Conservation (phyloP, 208 protist genomes). For the Leishmania tarentolae region DNA sequence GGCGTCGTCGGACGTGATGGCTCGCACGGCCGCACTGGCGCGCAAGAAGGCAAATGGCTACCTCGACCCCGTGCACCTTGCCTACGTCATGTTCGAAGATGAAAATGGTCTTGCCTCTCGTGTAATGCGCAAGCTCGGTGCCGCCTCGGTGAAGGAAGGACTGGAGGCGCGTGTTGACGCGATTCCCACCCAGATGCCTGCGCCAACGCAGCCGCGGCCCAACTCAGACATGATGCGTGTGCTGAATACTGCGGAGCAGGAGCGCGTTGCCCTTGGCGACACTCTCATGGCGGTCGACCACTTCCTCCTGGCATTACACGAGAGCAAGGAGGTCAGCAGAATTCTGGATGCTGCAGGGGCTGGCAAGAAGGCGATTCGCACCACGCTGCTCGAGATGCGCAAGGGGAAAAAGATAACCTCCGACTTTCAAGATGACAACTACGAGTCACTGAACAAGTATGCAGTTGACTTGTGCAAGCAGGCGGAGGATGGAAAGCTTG, state of each 20-base stretch:
- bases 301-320: constrained; percentile 76
- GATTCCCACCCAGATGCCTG: constrained; percentile 63
- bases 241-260: constrained; percentile 83
- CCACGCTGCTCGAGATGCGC: constrained; percentile 76
- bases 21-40: constrained; percentile 48
- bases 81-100: constrained; percentile 54
- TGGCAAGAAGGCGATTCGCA: constrained; percentile 54
- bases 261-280: constrained; percentile 71
- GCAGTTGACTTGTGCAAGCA: constrained; percentile 95
- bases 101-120: constrained; percentile 66
- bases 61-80: constrained; percentile 72
- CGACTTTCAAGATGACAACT: constrained; percentile 82
- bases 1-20: constrained; percentile 51
- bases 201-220: constrained; percentile 65
- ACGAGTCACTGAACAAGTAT: constrained; percentile 97
- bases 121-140: constrained; percentile 65
- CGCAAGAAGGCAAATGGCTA: constrained; percentile 59
- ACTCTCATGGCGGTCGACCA: constrained; percentile 79
- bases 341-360: constrained; percentile 77
- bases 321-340: constrained; percentile 52
- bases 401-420: constrained; percentile 86
- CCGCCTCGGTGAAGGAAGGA: constrained; percentile 51
- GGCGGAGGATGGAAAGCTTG: constrained; percentile 95
- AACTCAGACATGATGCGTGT: constrained; percentile 74
- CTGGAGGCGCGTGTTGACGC: constrained; percentile 44